These are phyloP conservation scores for Trichoderma sp. DNA, from an alignment of 2,329 filamentous ascomycete genomes.

Conservation along the genomic window DNA sequence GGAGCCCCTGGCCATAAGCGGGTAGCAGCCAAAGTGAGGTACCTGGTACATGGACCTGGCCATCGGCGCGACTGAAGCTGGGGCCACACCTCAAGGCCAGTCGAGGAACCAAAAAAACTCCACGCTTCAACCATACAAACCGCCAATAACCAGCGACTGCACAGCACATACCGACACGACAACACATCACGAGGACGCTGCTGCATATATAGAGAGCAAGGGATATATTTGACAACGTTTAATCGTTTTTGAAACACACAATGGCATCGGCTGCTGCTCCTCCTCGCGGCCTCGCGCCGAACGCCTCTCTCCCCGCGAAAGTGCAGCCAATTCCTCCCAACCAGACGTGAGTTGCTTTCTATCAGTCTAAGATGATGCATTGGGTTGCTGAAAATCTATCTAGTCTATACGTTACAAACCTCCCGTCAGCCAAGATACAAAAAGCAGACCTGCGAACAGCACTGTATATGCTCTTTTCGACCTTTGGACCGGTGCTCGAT, in stretches of 20 bases:
- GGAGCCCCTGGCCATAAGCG: constrained; percentile 14
- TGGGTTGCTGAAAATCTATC: constrained; percentile 16
- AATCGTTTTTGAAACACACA: constrained; percentile 27
- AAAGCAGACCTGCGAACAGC: constrained; percentile 85
- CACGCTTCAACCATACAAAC: constrained; percentile 28
- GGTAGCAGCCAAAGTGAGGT: constrained; percentile 13
- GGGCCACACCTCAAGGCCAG: constrained; percentile 33
- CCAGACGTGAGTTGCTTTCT: constrained; percentile 65
- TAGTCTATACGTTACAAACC: constrained; percentile 86
- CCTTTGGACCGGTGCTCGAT: constrained; percentile 90
- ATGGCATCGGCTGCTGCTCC: constrained; percentile 47
- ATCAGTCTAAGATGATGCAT: neutral
- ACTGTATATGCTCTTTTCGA: constrained; percentile 92
- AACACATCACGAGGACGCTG: neutral
- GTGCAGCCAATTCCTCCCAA: constrained; percentile 66
- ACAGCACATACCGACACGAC: neutral
- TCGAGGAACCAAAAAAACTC: constrained; percentile 37
- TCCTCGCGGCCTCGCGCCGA: constrained; percentile 47
- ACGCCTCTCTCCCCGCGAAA: constrained; percentile 52
- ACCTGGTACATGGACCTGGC: constrained; percentile 14
- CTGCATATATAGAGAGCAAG: neutral
- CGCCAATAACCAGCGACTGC: neutral
- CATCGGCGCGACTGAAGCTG: constrained; percentile 32
- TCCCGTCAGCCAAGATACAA: constrained; percentile 83
- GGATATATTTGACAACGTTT: neutral